Percentiles rank a stretch among this genome's conserved stretches.
Conservation (phyloP, 1,139 yeast genomes). For the Zygoascus meyerae region DNA sequence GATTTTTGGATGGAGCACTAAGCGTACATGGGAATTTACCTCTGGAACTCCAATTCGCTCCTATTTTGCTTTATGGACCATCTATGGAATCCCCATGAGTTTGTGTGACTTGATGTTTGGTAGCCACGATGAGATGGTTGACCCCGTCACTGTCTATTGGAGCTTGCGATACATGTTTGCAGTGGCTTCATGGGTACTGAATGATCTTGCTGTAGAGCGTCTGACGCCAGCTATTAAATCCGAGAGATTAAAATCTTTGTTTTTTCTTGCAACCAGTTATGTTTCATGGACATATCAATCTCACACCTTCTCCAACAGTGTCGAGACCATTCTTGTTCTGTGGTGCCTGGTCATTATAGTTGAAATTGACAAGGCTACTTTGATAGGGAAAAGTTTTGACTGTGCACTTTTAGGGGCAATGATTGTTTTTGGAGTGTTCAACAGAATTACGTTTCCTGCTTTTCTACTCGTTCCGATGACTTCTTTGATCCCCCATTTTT, state of each 20-base stretch:
- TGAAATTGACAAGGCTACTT: constrained; percentile 28
- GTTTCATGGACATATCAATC: constrained; percentile 75
- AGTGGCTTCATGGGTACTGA: constrained; percentile 51
- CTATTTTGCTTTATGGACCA: constrained; percentile 57
- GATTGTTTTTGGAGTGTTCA: constrained; percentile 66
- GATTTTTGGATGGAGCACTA: constrained; percentile 47
- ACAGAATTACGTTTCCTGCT: constrained; percentile 75
- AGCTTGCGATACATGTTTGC: constrained; percentile 54
- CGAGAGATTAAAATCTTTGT: constrained; percentile 57
- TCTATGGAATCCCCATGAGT: constrained; percentile 59
- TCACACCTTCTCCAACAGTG: constrained; percentile 81
- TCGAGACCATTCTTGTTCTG: constrained; percentile 69
- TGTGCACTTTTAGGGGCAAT: constrained; percentile 47
- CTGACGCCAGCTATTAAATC: constrained; percentile 49
- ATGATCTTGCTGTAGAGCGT: constrained; percentile 43
- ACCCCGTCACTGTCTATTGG: constrained; percentile 45
- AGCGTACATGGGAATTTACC: constrained; percentile 82
- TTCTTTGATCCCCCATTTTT: constrained; percentile 25
- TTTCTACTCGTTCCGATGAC: constrained; percentile 58
- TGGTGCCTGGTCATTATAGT: constrained; percentile 44
- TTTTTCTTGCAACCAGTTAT: constrained; percentile 71
- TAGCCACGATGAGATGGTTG: constrained; percentile 16
- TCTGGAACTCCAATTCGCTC: constrained; percentile 62
- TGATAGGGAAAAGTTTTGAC: constrained; percentile 28
- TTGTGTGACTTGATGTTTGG: constrained; percentile 27